Conservation (phyloP, 2,329 filamentous ascomycete species). For the Apiospora kogelbergensis region DNA sequence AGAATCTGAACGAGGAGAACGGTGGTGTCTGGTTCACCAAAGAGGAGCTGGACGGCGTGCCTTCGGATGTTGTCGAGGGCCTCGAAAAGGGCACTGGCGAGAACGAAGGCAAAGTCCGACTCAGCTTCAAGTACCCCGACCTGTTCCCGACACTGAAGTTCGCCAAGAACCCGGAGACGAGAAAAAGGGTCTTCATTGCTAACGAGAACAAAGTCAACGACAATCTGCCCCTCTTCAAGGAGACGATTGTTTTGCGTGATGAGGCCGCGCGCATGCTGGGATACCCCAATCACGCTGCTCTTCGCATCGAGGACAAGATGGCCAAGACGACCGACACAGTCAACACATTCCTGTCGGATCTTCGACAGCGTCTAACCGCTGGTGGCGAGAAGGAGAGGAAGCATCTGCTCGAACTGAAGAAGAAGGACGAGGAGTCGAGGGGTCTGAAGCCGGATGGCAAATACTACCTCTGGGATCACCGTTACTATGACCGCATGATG, state of each 20-base stretch:
- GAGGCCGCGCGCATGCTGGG: constrained; percentile 76
- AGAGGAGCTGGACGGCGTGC: constrained; percentile 73
- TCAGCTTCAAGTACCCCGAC: constrained; percentile 84
- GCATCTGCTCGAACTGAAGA: constrained; percentile 73
- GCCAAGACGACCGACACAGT: constrained; percentile 74
- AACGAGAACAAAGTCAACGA: constrained; percentile 80
- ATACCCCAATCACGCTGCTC: constrained; percentile 74
- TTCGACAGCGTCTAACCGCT: constrained; percentile 64
- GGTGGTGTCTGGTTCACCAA: constrained; percentile 77
- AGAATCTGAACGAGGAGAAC: constrained; percentile 80
- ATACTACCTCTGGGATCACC: constrained; percentile 82
- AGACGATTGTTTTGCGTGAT: constrained; percentile 73
- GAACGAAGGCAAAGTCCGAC: constrained; percentile 71
- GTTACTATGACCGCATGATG: constrained; percentile 79
- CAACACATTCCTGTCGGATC: constrained; percentile 69
- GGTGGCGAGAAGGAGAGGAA: constrained; percentile 71
- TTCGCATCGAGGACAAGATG: constrained; percentile 83
- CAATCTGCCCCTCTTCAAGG: constrained; percentile 73
- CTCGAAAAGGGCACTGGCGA: constrained; percentile 72
- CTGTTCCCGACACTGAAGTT: constrained; percentile 78
- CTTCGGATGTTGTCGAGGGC: constrained; percentile 63
- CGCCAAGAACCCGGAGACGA: constrained; percentile 66
- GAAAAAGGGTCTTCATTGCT: constrained; percentile 67
- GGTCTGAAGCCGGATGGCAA: constrained; percentile 62
- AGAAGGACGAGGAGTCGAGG: constrained; percentile 62